Evolutionary conservation across 305 asterid genomes (phyloP).

Genomic region (Fraxinus sp.): DNA sequence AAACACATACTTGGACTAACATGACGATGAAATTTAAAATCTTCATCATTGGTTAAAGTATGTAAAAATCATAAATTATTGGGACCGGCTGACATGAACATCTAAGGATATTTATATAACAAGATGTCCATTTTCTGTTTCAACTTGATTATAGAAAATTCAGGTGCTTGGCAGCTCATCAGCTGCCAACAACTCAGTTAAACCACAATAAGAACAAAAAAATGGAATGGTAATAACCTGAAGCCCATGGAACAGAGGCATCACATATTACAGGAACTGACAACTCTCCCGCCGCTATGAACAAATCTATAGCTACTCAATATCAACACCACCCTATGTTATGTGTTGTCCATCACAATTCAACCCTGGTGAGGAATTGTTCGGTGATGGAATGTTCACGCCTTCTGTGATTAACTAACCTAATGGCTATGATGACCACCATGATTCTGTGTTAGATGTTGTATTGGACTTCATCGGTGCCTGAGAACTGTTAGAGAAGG

Average conservation of each 20-base stretch:
- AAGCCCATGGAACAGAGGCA: background rate
- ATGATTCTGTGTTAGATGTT: background rate
- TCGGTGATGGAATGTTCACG: background rate
- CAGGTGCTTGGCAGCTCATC: background rate
- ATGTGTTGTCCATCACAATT: background rate
- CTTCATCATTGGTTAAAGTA: background rate
- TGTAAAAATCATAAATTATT: background rate
- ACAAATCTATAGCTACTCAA: background rate
- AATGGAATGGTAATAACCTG: background rate
- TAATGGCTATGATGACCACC: background rate
- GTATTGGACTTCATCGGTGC: background rate
- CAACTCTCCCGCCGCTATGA: background rate
- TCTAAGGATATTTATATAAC: background rate
- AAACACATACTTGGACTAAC: background rate
- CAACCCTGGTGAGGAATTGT: background rate
- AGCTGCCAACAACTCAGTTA: background rate
- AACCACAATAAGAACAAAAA: background rate
- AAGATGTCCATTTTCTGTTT: background rate
- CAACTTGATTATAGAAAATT: background rate
- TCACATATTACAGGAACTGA: background rate
- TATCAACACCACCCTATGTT: background rate
- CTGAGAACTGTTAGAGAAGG: background rate
- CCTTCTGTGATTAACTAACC: background rate
- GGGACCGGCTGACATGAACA: background rate
- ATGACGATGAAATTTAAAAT: conserved; percentile 1